phyloP scores from a whole-genome alignment of 2,329 filamentous ascomycete genomes.

The Paecilomyces dactylethromorphus region DNA sequence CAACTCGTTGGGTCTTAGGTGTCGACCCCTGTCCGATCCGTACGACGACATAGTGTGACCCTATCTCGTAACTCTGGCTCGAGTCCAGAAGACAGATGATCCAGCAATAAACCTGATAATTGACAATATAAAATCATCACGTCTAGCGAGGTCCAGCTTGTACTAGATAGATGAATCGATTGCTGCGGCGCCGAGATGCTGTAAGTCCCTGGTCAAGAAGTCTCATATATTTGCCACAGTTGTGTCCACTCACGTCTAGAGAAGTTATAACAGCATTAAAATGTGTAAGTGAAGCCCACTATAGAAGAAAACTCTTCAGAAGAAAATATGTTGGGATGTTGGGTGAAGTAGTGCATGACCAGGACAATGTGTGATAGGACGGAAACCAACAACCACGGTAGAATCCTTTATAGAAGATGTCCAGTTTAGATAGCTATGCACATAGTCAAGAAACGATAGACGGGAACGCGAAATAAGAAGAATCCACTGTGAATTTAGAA shows the following conservation, averaged over 20 bases:
- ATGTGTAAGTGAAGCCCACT: neutral
- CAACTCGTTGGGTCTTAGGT: constrained; percentile 21
- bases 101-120: constrained; percentile 12
- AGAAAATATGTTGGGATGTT: neutral
- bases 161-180: neutral
- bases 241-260: neutral
- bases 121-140: constrained; percentile 9
- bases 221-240: neutral
- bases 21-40: constrained; percentile 23
- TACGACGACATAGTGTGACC: constrained; percentile 32
- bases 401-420: neutral
- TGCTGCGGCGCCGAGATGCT: neutral
- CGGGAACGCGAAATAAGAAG: neutral
- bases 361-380: neutral
- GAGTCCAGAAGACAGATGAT: constrained; percentile 21
- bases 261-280: neutral
- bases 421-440: neutral
- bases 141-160: neutral
- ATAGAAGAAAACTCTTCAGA: neutral
- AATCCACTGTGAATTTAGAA: neutral
- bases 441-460: neutral
- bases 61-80: constrained; percentile 16
- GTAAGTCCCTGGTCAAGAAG: neutral
- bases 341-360: neutral
- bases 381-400: neutral